A percentile compares a stretch with the other conserved stretches of the same genome.
Conservation (phyloP, 169 alveolate genomes). For the Babesia gibsoni region DNA sequence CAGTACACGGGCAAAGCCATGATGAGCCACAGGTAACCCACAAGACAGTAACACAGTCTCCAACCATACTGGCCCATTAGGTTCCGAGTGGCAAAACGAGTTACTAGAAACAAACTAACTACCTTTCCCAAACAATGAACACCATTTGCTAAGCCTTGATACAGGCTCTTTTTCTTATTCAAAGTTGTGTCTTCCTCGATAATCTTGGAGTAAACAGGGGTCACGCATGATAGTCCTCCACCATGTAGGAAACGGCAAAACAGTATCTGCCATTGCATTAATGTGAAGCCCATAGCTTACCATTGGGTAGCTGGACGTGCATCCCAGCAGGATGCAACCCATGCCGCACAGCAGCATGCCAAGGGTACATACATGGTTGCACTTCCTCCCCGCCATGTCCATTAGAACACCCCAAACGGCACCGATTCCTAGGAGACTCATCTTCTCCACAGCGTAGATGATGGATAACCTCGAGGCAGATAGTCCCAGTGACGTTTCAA, state of each 20-base stretch:
- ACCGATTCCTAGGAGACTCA: slow-evolving; percentile 79
- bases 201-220: slow-evolving; percentile 25
- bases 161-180: background rate
- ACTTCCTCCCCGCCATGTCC: slow-evolving; percentile 80
- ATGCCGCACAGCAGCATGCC: slow-evolving; percentile 86
- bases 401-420: slow-evolving; percentile 88
- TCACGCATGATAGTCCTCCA: slow-evolving; percentile 16
- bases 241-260: slow-evolving; percentile 40
- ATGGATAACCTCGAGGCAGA: slow-evolving; percentile 78
- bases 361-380: slow-evolving; percentile 78
- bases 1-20: no score
- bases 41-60: slow-evolving; percentile 15
- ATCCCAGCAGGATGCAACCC: slow-evolving; percentile 74
- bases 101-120: slow-evolving; percentile 7
- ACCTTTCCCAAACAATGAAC: slow-evolving; percentile 30
- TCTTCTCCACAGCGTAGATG: slow-evolving; percentile 81
- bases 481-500: slow-evolving; percentile 82
- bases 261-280: slow-evolving; percentile 13
- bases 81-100: background rate
- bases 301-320: slow-evolving; percentile 6
- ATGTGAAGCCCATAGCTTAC: slow-evolving; percentile 27
- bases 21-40: slow-evolving; percentile 30
- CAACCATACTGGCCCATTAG: slow-evolving; percentile 31
- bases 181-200: background rate
- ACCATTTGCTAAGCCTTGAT: slow-evolving; percentile 12